Evolutionary conservation across 768 basidiomycete species (phyloP).

Genomic region (Tremella fuciformis): DNA sequence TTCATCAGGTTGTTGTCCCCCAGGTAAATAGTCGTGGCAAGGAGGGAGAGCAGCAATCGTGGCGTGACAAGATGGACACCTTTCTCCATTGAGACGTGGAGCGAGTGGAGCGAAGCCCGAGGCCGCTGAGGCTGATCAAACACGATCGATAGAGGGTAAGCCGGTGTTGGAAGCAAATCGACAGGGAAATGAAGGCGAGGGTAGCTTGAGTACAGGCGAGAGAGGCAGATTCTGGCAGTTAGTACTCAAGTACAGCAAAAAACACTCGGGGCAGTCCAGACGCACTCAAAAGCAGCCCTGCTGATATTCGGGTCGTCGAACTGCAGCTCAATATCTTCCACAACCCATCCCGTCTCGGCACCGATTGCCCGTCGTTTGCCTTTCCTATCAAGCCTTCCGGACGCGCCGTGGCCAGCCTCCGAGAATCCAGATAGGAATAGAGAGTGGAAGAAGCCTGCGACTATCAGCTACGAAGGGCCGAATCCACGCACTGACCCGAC

Average conservation of each 20-base stretch:
- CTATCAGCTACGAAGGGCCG: constrained; percentile 11
- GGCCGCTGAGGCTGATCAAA: constrained; percentile 47
- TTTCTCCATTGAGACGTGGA: constrained; percentile 53
- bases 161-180: constrained; percentile 63
- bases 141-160: constrained; percentile 62
- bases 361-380: constrained; percentile 24
- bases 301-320: constrained; percentile 88
- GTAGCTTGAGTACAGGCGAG: constrained; percentile 81
- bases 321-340: constrained; percentile 64
- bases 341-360: constrained; percentile 24
- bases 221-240: constrained; percentile 67
- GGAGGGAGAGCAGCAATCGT: constrained; percentile 74
- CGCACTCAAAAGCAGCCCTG: constrained; percentile 86
- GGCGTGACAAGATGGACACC: constrained; percentile 74
- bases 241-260: background rate
- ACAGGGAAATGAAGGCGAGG: constrained; percentile 69
- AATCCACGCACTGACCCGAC: constrained; percentile 59
- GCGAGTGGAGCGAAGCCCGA: constrained; percentile 50
- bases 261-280: background rate
- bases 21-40: constrained; percentile 82
- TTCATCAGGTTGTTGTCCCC: constrained; percentile 73
- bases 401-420: constrained; percentile 23
- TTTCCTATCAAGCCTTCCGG: constrained; percentile 11
- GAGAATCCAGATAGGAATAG: constrained; percentile 65
- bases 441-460: constrained; percentile 75